Evolutionary conservation across 345 rosid species (phyloP).

Genomic region (Litchi chinensis): DNA sequence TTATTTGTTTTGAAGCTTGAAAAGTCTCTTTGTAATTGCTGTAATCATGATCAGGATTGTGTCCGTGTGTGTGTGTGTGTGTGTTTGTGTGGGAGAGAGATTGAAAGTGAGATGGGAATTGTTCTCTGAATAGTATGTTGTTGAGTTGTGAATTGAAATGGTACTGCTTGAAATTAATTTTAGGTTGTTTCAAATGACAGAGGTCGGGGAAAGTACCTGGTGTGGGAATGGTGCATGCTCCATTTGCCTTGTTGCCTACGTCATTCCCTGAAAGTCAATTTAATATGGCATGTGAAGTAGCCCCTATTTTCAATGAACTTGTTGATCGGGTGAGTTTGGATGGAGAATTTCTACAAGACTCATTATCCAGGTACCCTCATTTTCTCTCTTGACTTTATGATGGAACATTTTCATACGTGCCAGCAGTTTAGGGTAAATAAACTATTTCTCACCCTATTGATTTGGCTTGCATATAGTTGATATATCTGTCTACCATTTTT

Average conservation of each 20-base stretch:
- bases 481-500: background rate
- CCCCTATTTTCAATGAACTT: conserved; percentile 91
- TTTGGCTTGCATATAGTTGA: background rate
- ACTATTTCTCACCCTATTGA: background rate
- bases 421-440: background rate
- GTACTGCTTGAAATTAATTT: conserved; percentile 12
- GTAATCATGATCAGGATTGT: background rate
- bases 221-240: conserved; percentile 92
- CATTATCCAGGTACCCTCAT: conserved; percentile 66
- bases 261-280: conserved; percentile 71
- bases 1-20: background rate
- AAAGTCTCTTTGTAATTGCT: background rate
- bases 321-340: conserved; percentile 96
- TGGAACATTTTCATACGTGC: background rate
- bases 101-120: conserved; percentile 5
- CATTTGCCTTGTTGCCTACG: conserved; percentile 74
- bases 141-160: background rate
- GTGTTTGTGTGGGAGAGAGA: background rate
- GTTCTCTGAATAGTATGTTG: background rate
- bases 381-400: background rate
- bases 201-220: conserved; percentile 90
- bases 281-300: conserved; percentile 85
- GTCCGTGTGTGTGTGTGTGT: background rate
- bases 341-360: conserved; percentile 77
- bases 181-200: conserved; percentile 36